Evolutionary conservation across 2,329 filamentous ascomycete species (phyloP).

Genomic region (Hymenoscyphus infarciens): DNA sequence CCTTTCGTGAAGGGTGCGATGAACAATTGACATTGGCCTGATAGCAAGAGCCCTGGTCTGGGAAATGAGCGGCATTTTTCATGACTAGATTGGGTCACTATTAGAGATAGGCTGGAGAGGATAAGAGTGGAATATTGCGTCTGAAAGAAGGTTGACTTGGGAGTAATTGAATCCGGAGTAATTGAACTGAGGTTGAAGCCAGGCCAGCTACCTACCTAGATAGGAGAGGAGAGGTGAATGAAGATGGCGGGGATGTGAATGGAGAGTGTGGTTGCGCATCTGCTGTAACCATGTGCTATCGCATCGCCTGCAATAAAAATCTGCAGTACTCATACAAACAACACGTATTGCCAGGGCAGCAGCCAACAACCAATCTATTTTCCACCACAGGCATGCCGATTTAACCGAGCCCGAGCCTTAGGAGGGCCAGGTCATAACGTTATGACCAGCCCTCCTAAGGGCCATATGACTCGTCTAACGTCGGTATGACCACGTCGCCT

Average conservation of each 20-base stretch:
- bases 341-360: not conserved
- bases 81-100: not conserved
- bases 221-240: not conserved
- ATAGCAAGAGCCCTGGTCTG: not conserved
- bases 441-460: too few species aligned
- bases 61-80: not conserved
- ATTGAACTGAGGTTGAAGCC: not conserved
- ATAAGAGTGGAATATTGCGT: too few species aligned
- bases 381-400: too few species aligned
- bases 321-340: not conserved
- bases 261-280: conserved; percentile 1
- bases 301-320: conserved; percentile 5
- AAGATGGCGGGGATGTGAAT: not conserved
- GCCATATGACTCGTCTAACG: too few species aligned
- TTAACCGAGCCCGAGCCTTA: too few species aligned
- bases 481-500: too few species aligned
- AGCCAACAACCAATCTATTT: conserved; percentile 1
- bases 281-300: not conserved
- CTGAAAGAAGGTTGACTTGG: too few species aligned
- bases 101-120: not conserved
- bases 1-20: not conserved
- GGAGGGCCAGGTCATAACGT: too few species aligned
- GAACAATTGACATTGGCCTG: not conserved
- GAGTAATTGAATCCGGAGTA: not conserved
- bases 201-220: not conserved